These are phyloP conservation scores for Cicer bijugum DNA, from an alignment of 306 rosid genomes.

Conservation along the genomic window DNA sequence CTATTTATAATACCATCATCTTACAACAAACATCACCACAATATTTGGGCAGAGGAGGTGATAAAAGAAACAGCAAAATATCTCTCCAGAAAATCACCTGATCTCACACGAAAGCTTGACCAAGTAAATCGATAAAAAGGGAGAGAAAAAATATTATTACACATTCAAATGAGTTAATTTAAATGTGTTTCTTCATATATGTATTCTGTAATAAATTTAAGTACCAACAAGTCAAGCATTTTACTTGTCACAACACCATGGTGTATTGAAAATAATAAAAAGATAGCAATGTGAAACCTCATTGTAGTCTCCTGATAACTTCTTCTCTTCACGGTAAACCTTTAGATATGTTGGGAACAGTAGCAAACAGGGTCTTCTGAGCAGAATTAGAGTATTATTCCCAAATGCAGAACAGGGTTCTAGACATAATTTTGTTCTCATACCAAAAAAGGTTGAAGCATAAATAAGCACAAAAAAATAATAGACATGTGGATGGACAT, in stretches of 20 bases:
- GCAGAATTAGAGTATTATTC: constrained; percentile 56
- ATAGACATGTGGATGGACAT: constrained; percentile 55
- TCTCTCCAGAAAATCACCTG: constrained; percentile 31
- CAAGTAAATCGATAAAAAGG: constrained; percentile 41
- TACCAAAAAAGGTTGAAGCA: constrained; percentile 54
- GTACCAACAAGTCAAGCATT: constrained; percentile 71
- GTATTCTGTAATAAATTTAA: constrained; percentile 71
- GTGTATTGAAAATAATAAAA: constrained; percentile 57
- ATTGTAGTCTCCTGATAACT: constrained; percentile 63
- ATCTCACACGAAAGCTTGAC: constrained; percentile 36
- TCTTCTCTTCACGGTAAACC: constrained; percentile 60
- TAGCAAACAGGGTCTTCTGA: constrained; percentile 45
- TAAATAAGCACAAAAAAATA: constrained; percentile 57
- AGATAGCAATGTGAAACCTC: constrained; percentile 68
- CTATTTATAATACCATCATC: constrained; percentile 33
- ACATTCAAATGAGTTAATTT: constrained; percentile 54
- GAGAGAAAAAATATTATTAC: constrained; percentile 48
- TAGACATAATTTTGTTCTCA: constrained; percentile 51
- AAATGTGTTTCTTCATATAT: constrained; percentile 59
- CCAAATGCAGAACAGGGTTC: constrained; percentile 54
- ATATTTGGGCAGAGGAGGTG: background rate
- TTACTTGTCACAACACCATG: constrained; percentile 61
- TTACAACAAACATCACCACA: constrained; percentile 40
- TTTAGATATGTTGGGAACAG: constrained; percentile 56
- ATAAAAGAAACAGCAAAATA: background rate